Conservation (phyloP, 2,329 filamentous ascomycete species). For the Calonectria pseudoturangicola region DNA sequence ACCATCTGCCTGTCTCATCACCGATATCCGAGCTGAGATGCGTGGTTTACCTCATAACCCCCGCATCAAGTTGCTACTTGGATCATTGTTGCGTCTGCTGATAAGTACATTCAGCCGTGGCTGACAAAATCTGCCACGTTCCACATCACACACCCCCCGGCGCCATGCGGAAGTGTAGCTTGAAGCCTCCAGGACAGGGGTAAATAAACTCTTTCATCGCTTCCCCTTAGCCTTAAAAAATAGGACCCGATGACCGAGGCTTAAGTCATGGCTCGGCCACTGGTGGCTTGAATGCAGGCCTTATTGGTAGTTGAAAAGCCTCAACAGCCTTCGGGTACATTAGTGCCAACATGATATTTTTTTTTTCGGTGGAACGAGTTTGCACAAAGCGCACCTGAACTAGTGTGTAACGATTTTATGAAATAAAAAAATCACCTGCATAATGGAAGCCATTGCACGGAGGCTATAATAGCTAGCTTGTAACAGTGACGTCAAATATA, state of each 20-base stretch:
- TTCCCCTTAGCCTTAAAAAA: neutral
- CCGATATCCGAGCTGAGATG: neutral
- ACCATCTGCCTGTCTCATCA: neutral
- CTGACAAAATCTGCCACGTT: constrained; percentile 17
- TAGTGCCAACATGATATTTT: neutral
- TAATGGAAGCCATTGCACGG: neutral
- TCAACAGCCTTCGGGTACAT: neutral
- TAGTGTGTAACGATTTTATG: neutral
- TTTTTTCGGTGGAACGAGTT: constrained; percentile 5
- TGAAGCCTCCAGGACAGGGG: constrained; percentile 14
- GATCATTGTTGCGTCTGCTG: neutral
- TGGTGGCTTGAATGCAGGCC: neutral
- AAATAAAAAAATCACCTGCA: constrained; percentile 14
- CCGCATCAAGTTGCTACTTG: neutral
- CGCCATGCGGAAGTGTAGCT: neutral
- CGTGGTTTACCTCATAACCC: constrained; percentile 9
- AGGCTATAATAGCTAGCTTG: neutral
- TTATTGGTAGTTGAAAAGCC: constrained; percentile 6
- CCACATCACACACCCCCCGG: neutral
- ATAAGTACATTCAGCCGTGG: constrained; percentile 21
- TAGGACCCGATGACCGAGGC: neutral
- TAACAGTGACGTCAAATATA: constrained; percentile 12
- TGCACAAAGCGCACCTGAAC: neutral
- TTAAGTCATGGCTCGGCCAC: neutral
- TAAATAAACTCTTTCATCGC: constrained; percentile 4